These are phyloP conservation scores for Suillus brevipes DNA, from an alignment of 768 basidiomycete species.

Conservation along the genomic window DNA sequence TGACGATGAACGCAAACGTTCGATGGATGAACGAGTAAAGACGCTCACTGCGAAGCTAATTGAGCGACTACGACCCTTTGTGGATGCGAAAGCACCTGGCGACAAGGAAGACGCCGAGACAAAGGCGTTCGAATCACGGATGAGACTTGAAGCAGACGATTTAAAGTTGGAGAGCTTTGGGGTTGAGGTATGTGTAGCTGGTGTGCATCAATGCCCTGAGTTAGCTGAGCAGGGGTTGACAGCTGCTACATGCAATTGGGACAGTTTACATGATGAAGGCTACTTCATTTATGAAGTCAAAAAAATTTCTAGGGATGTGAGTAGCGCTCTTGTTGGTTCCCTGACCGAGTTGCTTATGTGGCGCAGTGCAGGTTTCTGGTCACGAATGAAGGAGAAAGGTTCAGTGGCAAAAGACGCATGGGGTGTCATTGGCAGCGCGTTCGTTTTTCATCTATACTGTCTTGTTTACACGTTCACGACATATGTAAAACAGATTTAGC, in stretches of 20 bases:
- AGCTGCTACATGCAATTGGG: slow-evolving; percentile 90
- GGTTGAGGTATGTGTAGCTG: slow-evolving; percentile 65
- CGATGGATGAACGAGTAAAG: slow-evolving; percentile 75
- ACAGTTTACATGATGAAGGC: slow-evolving; percentile 93
- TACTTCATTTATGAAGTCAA: slow-evolving; percentile 86
- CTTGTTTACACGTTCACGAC: slow-evolving; percentile 17
- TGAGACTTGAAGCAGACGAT: slow-evolving; percentile 87
- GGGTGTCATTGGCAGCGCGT: slow-evolving; percentile 96
- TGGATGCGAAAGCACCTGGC: slow-evolving; percentile 85
- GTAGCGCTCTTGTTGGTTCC: slow-evolving; percentile 30
- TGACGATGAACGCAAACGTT: slow-evolving; percentile 78
- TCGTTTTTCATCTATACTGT: slow-evolving; percentile 35
- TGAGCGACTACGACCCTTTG: slow-evolving; percentile 85
- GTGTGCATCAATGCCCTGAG: neutral
- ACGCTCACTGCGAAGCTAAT: slow-evolving; percentile 75
- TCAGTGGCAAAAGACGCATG: slow-evolving; percentile 93
- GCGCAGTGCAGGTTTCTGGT: slow-evolving; percentile 83
- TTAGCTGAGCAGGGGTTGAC: neutral
- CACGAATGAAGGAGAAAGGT: slow-evolving; percentile 92
- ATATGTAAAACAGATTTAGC: slow-evolving; percentile 32
- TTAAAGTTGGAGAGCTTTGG: slow-evolving; percentile 97
- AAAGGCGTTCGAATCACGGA: slow-evolving; percentile 68
- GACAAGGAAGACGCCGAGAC: slow-evolving; percentile 84
- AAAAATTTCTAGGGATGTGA: slow-evolving; percentile 87
- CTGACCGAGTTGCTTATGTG: slow-evolving; percentile 12